phyloP scores from a whole-genome alignment of 2,329 filamentous ascomycete species.

The Neobulgaria alba region DNA sequence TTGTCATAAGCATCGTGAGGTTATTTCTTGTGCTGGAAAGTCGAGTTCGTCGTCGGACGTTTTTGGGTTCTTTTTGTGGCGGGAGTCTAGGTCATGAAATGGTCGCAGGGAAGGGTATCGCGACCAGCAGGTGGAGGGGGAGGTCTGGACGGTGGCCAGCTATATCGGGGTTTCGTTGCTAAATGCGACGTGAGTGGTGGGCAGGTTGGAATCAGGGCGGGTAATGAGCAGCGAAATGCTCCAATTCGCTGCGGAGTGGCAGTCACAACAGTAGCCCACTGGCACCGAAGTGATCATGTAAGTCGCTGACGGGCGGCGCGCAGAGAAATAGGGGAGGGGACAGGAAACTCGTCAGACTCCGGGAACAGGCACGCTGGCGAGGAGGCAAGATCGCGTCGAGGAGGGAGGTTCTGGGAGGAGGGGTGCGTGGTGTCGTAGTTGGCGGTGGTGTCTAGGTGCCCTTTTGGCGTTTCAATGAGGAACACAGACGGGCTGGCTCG shows the following conservation, averaged over 20 bases:
- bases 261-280: slow-evolving; percentile 8
- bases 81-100: neutral
- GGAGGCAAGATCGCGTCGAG: no score
- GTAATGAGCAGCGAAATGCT: slow-evolving; percentile 11
- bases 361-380: neutral
- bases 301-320: slow-evolving; percentile 4
- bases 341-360: neutral
- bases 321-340: neutral
- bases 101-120: neutral
- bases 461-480: no score
- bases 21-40: slow-evolving; percentile 10
- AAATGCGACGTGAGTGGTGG: slow-evolving; percentile 19
- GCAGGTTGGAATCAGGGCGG: slow-evolving; percentile 11
- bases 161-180: slow-evolving; percentile 16
- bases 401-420: no score
- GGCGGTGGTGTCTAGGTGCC: no score
- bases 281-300: slow-evolving; percentile 2
- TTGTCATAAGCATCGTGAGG: slow-evolving; percentile 46
- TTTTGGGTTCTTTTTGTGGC: slow-evolving; percentile 5
- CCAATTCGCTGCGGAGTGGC: slow-evolving; percentile 15
- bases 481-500: no score
- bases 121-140: slow-evolving; percentile 14
- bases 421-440: no score
- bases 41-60: slow-evolving; percentile 16
- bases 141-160: slow-evolving; percentile 12